phyloP scores from a whole-genome alignment of 352 stramenopile genomes.

The Phytophthora macrochlamydospora region DNA sequence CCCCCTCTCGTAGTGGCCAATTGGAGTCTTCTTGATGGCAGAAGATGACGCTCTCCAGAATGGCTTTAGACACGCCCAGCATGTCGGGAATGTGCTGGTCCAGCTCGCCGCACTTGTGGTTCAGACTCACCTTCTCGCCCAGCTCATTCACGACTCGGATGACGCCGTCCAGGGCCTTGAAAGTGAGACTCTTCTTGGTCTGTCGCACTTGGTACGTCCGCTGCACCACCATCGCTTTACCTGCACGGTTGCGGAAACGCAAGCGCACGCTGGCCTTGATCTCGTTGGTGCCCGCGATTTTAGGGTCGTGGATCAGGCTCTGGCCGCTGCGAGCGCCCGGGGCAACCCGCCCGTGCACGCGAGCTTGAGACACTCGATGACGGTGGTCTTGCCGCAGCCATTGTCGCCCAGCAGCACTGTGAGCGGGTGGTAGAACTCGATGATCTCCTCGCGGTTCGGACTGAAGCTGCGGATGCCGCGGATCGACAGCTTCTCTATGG shows the following conservation, averaged over 20 bases:
- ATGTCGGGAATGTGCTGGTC: slow-evolving; percentile 94
- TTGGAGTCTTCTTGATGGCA: slow-evolving; percentile 98
- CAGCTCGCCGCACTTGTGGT: slow-evolving; percentile 95
- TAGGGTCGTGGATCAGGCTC: slow-evolving; percentile 97
- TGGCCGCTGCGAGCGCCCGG: slow-evolving; percentile 89
- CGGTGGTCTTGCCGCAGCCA: slow-evolving; percentile 99
- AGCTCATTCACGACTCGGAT: slow-evolving; percentile 91
- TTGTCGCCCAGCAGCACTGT: slow-evolving; percentile 98
- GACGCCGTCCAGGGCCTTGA: slow-evolving; percentile 97
- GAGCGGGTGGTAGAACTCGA: slow-evolving; percentile 99
- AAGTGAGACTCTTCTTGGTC: slow-evolving; percentile 90
- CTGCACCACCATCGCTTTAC: slow-evolving; percentile 92
- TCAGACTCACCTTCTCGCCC: slow-evolving; percentile 92
- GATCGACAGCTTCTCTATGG: slow-evolving; percentile 99
- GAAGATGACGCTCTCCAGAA: slow-evolving; percentile 99
- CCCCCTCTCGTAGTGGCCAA: slow-evolving; percentile 96
- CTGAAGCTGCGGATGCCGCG: slow-evolving; percentile 98
- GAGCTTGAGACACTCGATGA: slow-evolving; percentile 99
- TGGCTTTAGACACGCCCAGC: slow-evolving; percentile 96
- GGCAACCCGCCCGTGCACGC: slow-evolving; percentile 95
- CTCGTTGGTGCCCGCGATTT: slow-evolving; percentile 92
- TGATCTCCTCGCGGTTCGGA: slow-evolving; percentile 93
- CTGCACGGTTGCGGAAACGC: slow-evolving; percentile 92
- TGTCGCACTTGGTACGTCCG: slow-evolving; percentile 95
- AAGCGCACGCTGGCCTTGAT: slow-evolving; percentile 89